A percentile compares a stretch with the other conserved stretches of the same genome.
These are phyloP conservation scores for Holtermannia corniformis DNA, from an alignment of 768 basidiomycete genomes.

Conservation along the genomic window DNA sequence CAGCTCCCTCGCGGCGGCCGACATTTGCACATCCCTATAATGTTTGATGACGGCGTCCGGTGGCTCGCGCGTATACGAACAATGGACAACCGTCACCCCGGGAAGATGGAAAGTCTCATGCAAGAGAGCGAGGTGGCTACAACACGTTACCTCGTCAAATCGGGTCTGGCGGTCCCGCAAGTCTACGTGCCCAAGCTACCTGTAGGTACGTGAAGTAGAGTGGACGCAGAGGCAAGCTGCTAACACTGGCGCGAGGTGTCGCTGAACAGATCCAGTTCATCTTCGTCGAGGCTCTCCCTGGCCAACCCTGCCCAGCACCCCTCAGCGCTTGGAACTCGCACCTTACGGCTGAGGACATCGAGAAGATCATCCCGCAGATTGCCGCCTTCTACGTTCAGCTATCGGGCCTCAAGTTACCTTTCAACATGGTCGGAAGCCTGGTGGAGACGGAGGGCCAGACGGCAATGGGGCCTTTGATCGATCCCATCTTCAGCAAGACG, in stretches of 20 bases:
- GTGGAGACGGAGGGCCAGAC: too few relatives aligned
- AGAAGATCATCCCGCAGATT: neutral
- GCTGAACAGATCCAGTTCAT: neutral
- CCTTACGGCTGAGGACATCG: neutral
- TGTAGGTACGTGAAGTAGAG: too few relatives aligned
- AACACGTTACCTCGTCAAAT: neutral
- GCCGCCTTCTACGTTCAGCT: neutral
- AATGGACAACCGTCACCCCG: neutral
- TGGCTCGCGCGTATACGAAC: conserved; percentile 9
- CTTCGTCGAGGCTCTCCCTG: neutral
- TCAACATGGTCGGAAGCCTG: neutral
- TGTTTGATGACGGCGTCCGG: conserved; percentile 9
- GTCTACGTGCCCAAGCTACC: neutral
- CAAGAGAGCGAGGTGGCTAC: neutral
- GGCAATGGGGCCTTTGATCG: too few relatives aligned
- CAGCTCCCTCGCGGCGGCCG: too few relatives aligned
- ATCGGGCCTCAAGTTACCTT: neutral
- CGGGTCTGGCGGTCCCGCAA: neutral
- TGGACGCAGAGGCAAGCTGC: neutral
- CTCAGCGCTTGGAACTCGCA: neutral
- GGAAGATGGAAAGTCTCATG: neutral
- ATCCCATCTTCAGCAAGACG: too few relatives aligned
- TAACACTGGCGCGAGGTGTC: neutral
- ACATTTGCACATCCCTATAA: conserved; percentile 5
- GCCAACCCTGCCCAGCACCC: neutral